Percentiles rank a stretch among this genome's conserved stretches.
phyloP scores from a whole-genome alignment of 441 rosid species.

The Mallotus japonicus region DNA sequence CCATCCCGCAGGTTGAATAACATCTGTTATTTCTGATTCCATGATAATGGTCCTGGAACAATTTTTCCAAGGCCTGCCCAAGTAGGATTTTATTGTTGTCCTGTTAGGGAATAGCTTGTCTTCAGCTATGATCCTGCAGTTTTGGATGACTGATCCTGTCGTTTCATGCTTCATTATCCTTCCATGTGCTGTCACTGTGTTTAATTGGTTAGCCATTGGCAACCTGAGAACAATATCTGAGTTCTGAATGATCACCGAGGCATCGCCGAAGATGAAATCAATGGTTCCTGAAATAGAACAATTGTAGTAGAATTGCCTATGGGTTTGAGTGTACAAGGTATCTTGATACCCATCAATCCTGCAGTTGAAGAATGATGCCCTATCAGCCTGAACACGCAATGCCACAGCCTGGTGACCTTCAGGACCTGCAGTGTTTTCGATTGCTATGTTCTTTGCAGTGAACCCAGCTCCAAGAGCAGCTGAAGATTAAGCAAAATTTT shows the following conservation, averaged over 20 bases:
- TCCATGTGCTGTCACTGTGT: conserved; percentile 31
- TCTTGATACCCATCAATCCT: conserved; percentile 33
- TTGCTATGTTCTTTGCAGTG: conserved; percentile 26
- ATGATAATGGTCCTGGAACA: conserved; percentile 30
- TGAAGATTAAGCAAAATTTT: neutral
- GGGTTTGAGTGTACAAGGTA: conserved; percentile 28
- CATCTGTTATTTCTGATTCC: conserved; percentile 30
- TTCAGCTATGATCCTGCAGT: conserved; percentile 27
- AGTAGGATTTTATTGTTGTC: conserved; percentile 11
- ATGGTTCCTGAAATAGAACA: conserved; percentile 31
- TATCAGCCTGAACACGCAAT: conserved; percentile 27
- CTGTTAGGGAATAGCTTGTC: conserved; percentile 10
- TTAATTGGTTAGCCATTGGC: conserved; percentile 20
- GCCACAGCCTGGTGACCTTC: conserved; percentile 39
- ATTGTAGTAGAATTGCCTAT: conserved; percentile 31
- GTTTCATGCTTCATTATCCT: conserved; percentile 22
- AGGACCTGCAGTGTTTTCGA: conserved; percentile 35
- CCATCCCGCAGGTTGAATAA: conserved; percentile 36
- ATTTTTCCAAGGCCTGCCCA: conserved; percentile 35
- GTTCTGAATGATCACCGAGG: conserved; percentile 25
- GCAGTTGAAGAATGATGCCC: conserved; percentile 25
- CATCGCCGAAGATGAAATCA: conserved; percentile 39
- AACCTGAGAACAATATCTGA: conserved; percentile 21
- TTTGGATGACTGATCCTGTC: conserved; percentile 26
- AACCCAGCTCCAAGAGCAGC: conserved; percentile 30